Evolutionary conservation across 1,284 basidiomycete genomes (phyloP).

Genomic region (Taiwanofungus camphoratus): DNA sequence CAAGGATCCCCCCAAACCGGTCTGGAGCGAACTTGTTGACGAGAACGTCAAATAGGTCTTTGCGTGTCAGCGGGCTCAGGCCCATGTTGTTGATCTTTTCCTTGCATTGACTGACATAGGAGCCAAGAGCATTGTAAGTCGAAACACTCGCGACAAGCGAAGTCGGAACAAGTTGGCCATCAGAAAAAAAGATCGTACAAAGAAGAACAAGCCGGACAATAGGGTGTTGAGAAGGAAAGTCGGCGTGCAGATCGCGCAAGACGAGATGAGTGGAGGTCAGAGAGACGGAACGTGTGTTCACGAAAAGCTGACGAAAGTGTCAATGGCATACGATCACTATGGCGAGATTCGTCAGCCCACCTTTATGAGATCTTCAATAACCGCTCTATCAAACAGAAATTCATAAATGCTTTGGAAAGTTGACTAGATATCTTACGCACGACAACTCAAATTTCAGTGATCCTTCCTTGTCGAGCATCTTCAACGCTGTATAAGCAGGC

Average conservation of each 20-base stretch:
- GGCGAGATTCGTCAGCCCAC: constrained; percentile 27
- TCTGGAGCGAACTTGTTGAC: constrained; percentile 63
- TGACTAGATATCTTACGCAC: constrained; percentile 31
- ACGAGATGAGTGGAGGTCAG: constrained; percentile 40
- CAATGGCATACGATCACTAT: constrained; percentile 1
- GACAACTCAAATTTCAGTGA: constrained; percentile 50
- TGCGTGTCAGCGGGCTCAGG: constrained; percentile 47
- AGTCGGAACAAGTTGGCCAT: constrained; percentile 30
- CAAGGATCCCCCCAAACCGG: constrained; percentile 43
- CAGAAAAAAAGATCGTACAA: constrained; percentile 53
- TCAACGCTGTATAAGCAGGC: constrained; percentile 58
- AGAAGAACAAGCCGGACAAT: constrained; percentile 63
- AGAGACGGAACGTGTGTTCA: constrained; percentile 60
- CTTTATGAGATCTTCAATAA: constrained; percentile 58
- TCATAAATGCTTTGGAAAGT: neutral
- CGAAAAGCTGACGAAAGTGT: constrained; percentile 47
- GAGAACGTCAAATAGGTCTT: constrained; percentile 57
- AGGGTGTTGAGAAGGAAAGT: constrained; percentile 56
- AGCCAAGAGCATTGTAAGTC: constrained; percentile 9
- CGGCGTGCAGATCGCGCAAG: constrained; percentile 53
- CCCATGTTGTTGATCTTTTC: constrained; percentile 43
- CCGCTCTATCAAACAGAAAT: constrained; percentile 30
- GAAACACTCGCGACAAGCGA: constrained; percentile 17
- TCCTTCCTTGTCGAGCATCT: constrained; percentile 54
- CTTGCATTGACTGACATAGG: constrained; percentile 29